A percentile compares a stretch with the other conserved stretches of the same genome.
Conservation (phyloP, 164 flowering plant species). For the Platanus orientalis region DNA sequence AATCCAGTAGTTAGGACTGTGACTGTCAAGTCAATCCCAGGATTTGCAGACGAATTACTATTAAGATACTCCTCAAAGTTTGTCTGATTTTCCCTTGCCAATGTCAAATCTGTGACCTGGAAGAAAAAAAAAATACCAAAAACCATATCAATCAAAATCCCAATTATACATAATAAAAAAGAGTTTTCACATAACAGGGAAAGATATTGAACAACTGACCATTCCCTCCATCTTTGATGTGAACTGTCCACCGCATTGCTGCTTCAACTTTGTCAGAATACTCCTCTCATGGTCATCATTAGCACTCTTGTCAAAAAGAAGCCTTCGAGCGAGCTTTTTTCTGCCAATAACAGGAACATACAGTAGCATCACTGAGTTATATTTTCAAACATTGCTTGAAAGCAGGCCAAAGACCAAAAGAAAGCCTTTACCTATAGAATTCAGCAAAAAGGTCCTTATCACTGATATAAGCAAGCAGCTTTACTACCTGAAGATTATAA, state of each 20-base stretch:
- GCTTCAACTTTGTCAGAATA: constrained; percentile 83
- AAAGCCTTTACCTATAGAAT: constrained; percentile 62
- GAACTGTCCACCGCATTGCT: constrained; percentile 96
- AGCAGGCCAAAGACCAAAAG: neutral
- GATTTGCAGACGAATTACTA: constrained; percentile 43
- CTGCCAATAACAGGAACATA: constrained; percentile 31
- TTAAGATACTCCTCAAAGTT: constrained; percentile 53
- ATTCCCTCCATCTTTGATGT: constrained; percentile 99
- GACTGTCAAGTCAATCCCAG: constrained; percentile 77
- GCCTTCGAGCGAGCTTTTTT: constrained; percentile 88
- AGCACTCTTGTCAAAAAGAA: constrained; percentile 89
- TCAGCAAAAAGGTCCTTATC: constrained; percentile 96
- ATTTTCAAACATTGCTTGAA: neutral
- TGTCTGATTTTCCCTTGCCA: constrained; percentile 66
- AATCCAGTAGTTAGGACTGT: constrained; percentile 78
- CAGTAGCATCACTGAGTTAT: constrained; percentile 1
- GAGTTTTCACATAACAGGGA: neutral
- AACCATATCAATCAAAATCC: neutral
- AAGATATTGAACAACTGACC: constrained; percentile 38
- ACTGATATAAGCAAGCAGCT: constrained; percentile 86
- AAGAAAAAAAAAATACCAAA: neutral
- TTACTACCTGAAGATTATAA: constrained; percentile 59
- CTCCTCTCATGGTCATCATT: constrained; percentile 95
- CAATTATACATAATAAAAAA: neutral
- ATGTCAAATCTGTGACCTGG: constrained; percentile 70